Conservation (phyloP, 2,329 filamentous ascomycete species). For the Corniculantispora saksenae region DNA sequence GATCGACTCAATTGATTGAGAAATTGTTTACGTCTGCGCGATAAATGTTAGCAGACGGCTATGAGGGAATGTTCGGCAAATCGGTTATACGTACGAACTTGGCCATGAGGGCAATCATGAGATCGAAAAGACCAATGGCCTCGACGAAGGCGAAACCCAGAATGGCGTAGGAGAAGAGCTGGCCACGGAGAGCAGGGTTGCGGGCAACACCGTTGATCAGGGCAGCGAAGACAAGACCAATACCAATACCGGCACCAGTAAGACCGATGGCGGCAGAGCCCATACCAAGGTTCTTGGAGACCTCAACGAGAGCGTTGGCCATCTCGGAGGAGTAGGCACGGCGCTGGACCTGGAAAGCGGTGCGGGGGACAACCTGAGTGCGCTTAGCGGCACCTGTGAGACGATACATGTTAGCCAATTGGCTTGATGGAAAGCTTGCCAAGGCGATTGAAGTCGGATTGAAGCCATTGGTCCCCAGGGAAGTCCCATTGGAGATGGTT, state of each 20-base stretch:
- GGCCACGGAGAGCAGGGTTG: slow-evolving; percentile 91
- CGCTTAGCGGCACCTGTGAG: slow-evolving; percentile 63
- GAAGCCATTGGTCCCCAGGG: slow-evolving; percentile 20
- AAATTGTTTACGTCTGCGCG: slow-evolving; percentile 39
- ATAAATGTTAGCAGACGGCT: neutral
- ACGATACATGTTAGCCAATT: slow-evolving; percentile 35
- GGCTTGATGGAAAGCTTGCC: slow-evolving; percentile 15
- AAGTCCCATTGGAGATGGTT: slow-evolving; percentile 15
- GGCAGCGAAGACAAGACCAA: slow-evolving; percentile 89
- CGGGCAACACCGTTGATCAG: slow-evolving; percentile 87
- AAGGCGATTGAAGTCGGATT: neutral
- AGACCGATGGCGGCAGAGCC: slow-evolving; percentile 88
- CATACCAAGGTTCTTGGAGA: slow-evolving; percentile 90
- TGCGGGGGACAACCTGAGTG: slow-evolving; percentile 66
- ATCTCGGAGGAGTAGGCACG: slow-evolving; percentile 87
- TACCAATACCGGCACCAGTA: slow-evolving; percentile 91
- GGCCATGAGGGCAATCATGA: slow-evolving; percentile 93
- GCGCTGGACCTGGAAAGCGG: slow-evolving; percentile 65
- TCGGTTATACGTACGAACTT: slow-evolving; percentile 67
- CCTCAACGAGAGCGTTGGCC: slow-evolving; percentile 84
- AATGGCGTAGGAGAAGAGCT: slow-evolving; percentile 95
- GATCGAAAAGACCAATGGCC: slow-evolving; percentile 85
- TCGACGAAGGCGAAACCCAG: slow-evolving; percentile 94
- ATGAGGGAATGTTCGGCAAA: slow-evolving; percentile 10
- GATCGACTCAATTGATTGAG: slow-evolving; percentile 22